Conservation (phyloP, 257 asterid genomes). For the Plantago major region DNA sequence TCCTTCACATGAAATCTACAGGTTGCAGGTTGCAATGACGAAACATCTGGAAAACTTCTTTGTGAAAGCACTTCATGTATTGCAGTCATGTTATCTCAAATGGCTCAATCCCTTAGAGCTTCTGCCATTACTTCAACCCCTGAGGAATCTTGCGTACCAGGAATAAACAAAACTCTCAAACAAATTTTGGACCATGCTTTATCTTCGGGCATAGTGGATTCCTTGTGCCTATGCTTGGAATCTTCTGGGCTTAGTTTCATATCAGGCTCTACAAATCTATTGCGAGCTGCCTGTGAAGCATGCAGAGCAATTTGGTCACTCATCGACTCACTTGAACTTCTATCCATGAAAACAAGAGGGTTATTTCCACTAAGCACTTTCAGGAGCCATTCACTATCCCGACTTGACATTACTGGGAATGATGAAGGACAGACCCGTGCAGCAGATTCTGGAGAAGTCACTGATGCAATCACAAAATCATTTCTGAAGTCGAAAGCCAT, state of each 20-base stretch:
- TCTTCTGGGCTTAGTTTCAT: slow-evolving; percentile 79
- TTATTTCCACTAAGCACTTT: slow-evolving; percentile 65
- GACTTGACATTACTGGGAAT: slow-evolving; percentile 45
- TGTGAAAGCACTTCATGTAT: slow-evolving; percentile 82
- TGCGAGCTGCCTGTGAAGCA: slow-evolving; percentile 94
- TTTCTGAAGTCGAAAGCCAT: slow-evolving; percentile 81
- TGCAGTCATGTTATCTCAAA: slow-evolving; percentile 68
- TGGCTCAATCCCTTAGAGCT: slow-evolving; percentile 65
- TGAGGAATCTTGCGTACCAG: slow-evolving; percentile 38
- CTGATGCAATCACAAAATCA: slow-evolving; percentile 63
- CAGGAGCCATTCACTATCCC: slow-evolving; percentile 43
- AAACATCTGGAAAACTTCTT: slow-evolving; percentile 66
- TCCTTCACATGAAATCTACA: slow-evolving; percentile 31
- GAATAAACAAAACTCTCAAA: slow-evolving; percentile 42
- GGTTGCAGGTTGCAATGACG: slow-evolving; percentile 62
- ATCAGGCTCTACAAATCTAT: slow-evolving; percentile 79
- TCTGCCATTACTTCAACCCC: slow-evolving; percentile 44
- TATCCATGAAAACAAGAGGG: slow-evolving; percentile 38
- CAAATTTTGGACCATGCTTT: slow-evolving; percentile 66
- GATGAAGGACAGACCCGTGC: slow-evolving; percentile 39
- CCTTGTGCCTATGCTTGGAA: slow-evolving; percentile 72
- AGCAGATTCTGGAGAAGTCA: slow-evolving; percentile 45
- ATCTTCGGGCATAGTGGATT: slow-evolving; percentile 57
- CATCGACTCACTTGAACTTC: slow-evolving; percentile 68
- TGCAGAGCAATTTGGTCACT: slow-evolving; percentile 84